Evolutionary conservation across 2,329 filamentous ascomycete genomes (phyloP), one percentile per base, ranked within the genome.

Genomic region (Didymella sp.): DNA sequence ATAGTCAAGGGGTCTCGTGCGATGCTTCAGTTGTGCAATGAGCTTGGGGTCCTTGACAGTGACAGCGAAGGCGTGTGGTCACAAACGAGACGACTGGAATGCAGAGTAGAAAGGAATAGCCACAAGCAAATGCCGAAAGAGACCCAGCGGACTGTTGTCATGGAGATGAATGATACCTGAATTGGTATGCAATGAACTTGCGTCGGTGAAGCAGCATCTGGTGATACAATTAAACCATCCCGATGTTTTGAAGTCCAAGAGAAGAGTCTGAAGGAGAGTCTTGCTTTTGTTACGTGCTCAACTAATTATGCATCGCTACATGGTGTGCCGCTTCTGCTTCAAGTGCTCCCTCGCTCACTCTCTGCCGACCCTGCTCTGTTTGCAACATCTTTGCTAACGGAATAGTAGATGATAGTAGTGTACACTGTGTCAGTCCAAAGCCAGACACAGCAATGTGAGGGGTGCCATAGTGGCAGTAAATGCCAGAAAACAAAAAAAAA

Each of bases 221-320:
- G 35, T 40, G 21, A 4, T 41, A 13, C 13, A 25, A 5, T n/a
- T 6, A 25, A 5, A 4, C 3, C 19, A 22, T 15, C 7, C 4
- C 37, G 24, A 2, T 11, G 3, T 15, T 1, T 24, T 3, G 38
- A 30, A 8, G 8, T n/a, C 11, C 25, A 2, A 25, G 41, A 28
- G 24, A n/a, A 17, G 25, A 24, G 28, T 28, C 15, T 42, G 49
- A 66, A 60, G 57, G 58, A 67, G 60, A 59, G 54, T 58, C 43
- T 58, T 71, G 70, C 68, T 73, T 67, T 68, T 70, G 62, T 62
- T 68, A 58, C 59, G 58, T 57, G 54, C 64, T 63, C 58, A 60
- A 54, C 59, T 55, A 67, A 60, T 47, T 64, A 65, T 63, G 62
- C 54, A 61, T 51, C 49, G 58, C 57, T 61, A 58, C 49, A 46